Percentiles rank a stretch among this genome's conserved stretches.
phyloP scores from a whole-genome alignment of 441 rosid species.

The Pelargonium exstipulatum region DNA sequence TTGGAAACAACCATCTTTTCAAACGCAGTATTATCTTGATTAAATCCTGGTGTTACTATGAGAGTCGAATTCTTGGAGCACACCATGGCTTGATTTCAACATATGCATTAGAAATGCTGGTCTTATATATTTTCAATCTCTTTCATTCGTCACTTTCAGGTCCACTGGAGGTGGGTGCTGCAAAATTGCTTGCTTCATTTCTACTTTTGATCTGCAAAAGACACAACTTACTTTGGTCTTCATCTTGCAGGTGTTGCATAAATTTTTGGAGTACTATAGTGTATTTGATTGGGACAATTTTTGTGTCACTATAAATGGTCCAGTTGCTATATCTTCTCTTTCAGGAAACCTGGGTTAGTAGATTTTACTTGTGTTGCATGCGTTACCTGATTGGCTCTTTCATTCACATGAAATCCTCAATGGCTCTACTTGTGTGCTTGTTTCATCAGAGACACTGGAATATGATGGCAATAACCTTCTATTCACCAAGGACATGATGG shows the following conservation, averaged over 20 bases:
- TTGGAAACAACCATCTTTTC: constrained; percentile 76
- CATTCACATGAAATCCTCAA: constrained; percentile 8
- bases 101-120: constrained; percentile 75
- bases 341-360: constrained; percentile 48
- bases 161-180: constrained; percentile 66
- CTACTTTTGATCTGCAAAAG: constrained; percentile 17
- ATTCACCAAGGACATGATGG: constrained; percentile 53
- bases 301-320: constrained; percentile 56
- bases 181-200: constrained; percentile 13
- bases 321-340: constrained; percentile 49
- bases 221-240: constrained; percentile 12
- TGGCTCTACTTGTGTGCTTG: constrained; percentile 15
- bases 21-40: constrained; percentile 72
- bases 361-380: constrained; percentile 12
- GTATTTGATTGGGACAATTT: constrained; percentile 76
- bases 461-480: constrained; percentile 37
- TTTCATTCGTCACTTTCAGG: constrained; percentile 65
- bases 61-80: constrained; percentile 92
- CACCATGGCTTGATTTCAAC: constrained; percentile 79
- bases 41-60: constrained; percentile 96
- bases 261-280: constrained; percentile 76
- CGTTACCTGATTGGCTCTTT: constrained; percentile 14
- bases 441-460: constrained; percentile 35
- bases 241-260: constrained; percentile 57
- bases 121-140: constrained; percentile 60